Conservation (phyloP, 306 rosid species). For the Citrullus mucosospermus region DNA sequence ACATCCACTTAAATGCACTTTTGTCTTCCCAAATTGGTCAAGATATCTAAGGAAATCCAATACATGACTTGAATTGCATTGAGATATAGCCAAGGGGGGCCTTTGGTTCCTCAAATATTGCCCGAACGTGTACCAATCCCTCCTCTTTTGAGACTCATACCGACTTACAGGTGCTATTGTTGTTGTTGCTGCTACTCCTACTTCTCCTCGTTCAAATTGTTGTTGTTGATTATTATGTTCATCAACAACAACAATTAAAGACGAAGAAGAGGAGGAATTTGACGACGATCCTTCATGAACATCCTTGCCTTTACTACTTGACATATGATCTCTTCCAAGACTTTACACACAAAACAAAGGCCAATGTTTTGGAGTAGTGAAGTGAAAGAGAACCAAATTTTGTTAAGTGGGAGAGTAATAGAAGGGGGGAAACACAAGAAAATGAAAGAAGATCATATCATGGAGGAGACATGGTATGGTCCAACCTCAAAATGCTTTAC, state of each 20-base stretch:
- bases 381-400: not conserved
- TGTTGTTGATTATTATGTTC: not conserved
- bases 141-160: conserved; percentile 45
- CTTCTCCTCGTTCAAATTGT: not conserved
- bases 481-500: conserved; percentile 34
- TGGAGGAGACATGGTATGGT: conserved; percentile 45
- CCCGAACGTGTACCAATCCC: conserved; percentile 54
- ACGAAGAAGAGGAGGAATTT: not conserved
- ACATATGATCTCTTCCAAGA: conserved; percentile 10
- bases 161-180: conserved; percentile 23
- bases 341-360: not conserved
- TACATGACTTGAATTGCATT: conserved; percentile 35
- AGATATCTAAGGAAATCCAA: conserved; percentile 38
- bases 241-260: not conserved
- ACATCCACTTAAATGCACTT: conserved; percentile 45
- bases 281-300: conserved; percentile 37
- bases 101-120: conserved; percentile 49
- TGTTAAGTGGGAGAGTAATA: not conserved
- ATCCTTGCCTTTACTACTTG: conserved; percentile 34
- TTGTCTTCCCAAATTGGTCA: conserved; percentile 52
- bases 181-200: not conserved
- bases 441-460: conserved; percentile 27
- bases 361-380: not conserved
- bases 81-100: conserved; percentile 39
- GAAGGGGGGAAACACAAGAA: not conserved